phyloP scores from a whole-genome alignment of 768 basidiomycete genomes.

The Boletus pseudo-olivaceus region DNA sequence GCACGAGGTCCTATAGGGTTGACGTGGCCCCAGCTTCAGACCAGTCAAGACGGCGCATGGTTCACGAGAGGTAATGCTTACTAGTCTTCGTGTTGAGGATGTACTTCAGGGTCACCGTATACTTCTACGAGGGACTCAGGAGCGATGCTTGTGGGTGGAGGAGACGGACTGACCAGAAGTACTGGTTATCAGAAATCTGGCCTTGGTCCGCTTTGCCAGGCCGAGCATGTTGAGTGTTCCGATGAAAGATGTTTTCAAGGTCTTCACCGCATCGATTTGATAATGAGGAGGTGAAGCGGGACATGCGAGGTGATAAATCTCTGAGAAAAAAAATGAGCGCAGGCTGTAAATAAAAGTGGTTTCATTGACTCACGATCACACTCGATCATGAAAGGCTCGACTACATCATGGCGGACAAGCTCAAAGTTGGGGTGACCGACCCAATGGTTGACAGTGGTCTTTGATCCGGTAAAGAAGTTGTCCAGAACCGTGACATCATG shows the following conservation, averaged over 20 bases:
- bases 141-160: neutral
- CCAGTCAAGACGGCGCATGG: conserved; percentile 13
- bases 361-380: conserved; percentile 73
- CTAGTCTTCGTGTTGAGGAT: conserved; percentile 96
- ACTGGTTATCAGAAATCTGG: conserved; percentile 92
- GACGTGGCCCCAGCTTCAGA: conserved; percentile 88
- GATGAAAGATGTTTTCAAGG: conserved; percentile 97
- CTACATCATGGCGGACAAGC: conserved; percentile 94
- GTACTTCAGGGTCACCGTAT: conserved; percentile 97
- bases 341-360: no score
- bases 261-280: conserved; percentile 97
- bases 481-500: conserved; percentile 97
- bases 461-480: conserved; percentile 98
- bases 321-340: conserved; percentile 34
- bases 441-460: conserved; percentile 96
- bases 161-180: conserved; percentile 71
- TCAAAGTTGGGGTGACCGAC: conserved; percentile 99
- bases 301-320: conserved; percentile 98
- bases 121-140: conserved; percentile 57
- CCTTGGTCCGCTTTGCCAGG: conserved; percentile 95
- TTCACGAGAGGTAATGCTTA: conserved; percentile 37
- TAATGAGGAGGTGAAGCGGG: conserved; percentile 97
- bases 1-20: conserved; percentile 98
- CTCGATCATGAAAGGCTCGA: conserved; percentile 98
- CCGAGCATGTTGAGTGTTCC: conserved; percentile 99